phyloP scores from a whole-genome alignment of 1,139 yeast species.

The Zhuliangozyma parablackwelliae region DNA sequence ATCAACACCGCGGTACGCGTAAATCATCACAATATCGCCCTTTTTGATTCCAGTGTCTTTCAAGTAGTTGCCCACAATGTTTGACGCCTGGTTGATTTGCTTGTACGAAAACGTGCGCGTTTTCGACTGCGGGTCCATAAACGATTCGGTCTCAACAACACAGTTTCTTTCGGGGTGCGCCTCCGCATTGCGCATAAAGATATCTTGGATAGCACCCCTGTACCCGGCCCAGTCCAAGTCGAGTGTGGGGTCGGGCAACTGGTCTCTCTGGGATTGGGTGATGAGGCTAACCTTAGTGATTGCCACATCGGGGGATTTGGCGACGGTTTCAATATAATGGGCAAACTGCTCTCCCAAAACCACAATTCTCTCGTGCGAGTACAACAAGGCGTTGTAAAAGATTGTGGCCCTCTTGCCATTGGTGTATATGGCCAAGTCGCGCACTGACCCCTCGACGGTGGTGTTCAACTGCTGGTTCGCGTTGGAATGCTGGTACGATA shows the following conservation, averaged over 20 bases:
- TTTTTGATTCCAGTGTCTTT: slow-evolving; percentile 74
- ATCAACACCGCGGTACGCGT: slow-evolving; percentile 96
- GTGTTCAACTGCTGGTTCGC: slow-evolving; percentile 43
- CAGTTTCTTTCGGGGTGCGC: slow-evolving; percentile 81
- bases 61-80: slow-evolving; percentile 85
- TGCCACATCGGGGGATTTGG: slow-evolving; percentile 27
- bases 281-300: slow-evolving; percentile 66
- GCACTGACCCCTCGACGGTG: slow-evolving; percentile 49
- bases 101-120: slow-evolving; percentile 74
- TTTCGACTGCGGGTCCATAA: slow-evolving; percentile 48
- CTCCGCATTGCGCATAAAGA: slow-evolving; percentile 79
- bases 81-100: slow-evolving; percentile 92
- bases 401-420: slow-evolving; percentile 31
- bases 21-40: slow-evolving; percentile 96
- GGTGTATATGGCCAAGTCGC: slow-evolving; percentile 59
- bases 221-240: slow-evolving; percentile 88
- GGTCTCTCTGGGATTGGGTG: slow-evolving; percentile 53
- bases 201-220: slow-evolving; percentile 95
- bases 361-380: slow-evolving; percentile 62
- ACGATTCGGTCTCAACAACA: slow-evolving; percentile 86
- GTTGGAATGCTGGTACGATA: slow-evolving; percentile 55
- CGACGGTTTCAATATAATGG: slow-evolving; percentile 40
- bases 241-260: slow-evolving; percentile 82
- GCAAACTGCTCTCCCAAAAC: slow-evolving; percentile 70
- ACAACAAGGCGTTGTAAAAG: slow-evolving; percentile 73